Evolutionary conservation across 1,284 basidiomycete genomes (phyloP).

Genomic region (Cutaneotrichosporon sp.): DNA sequence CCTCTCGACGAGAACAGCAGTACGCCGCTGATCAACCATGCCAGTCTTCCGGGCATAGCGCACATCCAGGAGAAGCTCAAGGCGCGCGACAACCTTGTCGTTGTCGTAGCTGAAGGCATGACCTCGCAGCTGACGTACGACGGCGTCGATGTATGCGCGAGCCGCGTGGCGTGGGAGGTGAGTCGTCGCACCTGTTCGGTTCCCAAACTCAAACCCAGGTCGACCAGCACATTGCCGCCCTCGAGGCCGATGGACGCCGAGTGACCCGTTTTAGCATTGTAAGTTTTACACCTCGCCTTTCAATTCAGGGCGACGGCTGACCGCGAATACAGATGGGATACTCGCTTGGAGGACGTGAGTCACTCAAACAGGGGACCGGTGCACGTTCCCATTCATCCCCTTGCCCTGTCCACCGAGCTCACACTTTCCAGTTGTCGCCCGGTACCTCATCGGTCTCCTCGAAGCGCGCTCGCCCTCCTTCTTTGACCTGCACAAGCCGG

Average conservation of each 20-base stretch:
- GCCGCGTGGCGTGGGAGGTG: constrained; percentile 42
- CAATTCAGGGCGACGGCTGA: constrained; percentile 1
- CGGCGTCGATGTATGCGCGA: constrained; percentile 45
- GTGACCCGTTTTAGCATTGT: constrained; percentile 41
- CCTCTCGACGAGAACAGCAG: background rate
- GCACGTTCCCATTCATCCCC: background rate
- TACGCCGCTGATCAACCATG: background rate
- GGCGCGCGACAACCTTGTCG: constrained; percentile 27
- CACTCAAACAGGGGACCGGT: too few species aligned
- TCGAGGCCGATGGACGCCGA: constrained; percentile 29
- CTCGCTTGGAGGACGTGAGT: constrained; percentile 44
- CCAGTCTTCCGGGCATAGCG: background rate
- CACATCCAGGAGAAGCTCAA: background rate
- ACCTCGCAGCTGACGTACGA: constrained; percentile 42
- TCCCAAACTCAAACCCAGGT: constrained; percentile 22
- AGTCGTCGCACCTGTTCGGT: constrained; percentile 2
- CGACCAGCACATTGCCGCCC: constrained; percentile 30
- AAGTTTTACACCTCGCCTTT: constrained; percentile 2
- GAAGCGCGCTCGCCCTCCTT: constrained; percentile 41
- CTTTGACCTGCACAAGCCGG: constrained; percentile 34
- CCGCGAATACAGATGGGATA: constrained; percentile 34
- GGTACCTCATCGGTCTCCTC: constrained; percentile 42
- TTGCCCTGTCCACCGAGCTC: background rate
- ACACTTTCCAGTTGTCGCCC: constrained; percentile 36
- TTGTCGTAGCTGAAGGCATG: constrained; percentile 43